Evolutionary conservation across 306 rosid species (phyloP), one percentile per base, ranked within the genome.

Genomic region (Glycine tomentella): DNA sequence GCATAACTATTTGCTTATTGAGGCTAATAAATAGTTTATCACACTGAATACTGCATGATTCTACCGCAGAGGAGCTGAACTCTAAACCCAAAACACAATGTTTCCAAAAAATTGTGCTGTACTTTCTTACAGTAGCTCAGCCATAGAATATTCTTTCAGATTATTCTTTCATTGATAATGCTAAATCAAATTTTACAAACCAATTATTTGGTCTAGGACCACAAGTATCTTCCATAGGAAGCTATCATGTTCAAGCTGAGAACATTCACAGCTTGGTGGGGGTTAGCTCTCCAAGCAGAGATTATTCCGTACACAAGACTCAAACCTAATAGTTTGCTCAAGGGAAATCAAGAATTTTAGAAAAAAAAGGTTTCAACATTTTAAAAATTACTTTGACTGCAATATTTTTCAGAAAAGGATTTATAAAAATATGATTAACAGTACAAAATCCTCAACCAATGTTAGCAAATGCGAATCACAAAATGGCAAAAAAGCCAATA

Each of bases 131-230:
- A 59, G 40, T 55, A 66, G 20, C 69, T 55, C 74, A 50, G 6
- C 40, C 34, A 56, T 10, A 44, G 7, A 72, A 42, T 36, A 75
- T 64, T 71, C 76, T 46, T 76, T 80, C 79, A 76, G 51, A 61
- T 1, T 74, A 58, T 50, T 79, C 44, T 55, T 75, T 9, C 48
- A 50, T 63, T 34, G 50, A 55, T 62, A 80, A 31, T 62, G 48
- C 46, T 68, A 9, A n/a, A 40, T 79, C 25, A 20, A n/a, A n/a
- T 36, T 73, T 20, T 38, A 44, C 8, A 73, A 79, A 56, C 67
- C 65, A 73, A 9, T 45, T 49, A 2, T 9, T 53, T 38, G n/a
- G 71, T 40, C 13, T 65, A 65, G 31, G 49, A n/a, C 33, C 9
- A 38, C 31, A 65, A n/a, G 3, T n/a, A 65, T 65, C 50, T 40